Conservation (phyloP, 2,329 filamentous ascomycete genomes). For the Colletotrichum tropicale region DNA sequence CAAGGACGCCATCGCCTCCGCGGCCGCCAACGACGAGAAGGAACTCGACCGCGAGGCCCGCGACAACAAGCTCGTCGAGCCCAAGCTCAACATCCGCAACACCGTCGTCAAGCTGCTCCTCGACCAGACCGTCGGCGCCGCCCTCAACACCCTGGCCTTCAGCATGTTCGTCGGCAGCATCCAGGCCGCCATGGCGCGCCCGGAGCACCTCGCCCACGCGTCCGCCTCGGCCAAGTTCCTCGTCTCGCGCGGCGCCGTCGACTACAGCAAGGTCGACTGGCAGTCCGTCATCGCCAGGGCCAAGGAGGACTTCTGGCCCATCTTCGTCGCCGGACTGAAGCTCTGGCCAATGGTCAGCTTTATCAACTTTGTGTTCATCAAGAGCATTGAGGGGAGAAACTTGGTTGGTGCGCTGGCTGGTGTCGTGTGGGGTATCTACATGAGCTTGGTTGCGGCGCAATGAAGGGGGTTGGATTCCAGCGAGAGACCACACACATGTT, state of each 20-base stretch:
- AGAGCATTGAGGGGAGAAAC: conserved; percentile 73
- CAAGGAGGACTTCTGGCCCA: conserved; percentile 62
- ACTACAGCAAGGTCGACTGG: conserved; percentile 52
- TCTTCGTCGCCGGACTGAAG: conserved; percentile 70
- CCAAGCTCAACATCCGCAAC: conserved; percentile 65
- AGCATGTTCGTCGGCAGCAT: conserved; percentile 63
- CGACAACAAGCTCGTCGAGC: conserved; percentile 46
- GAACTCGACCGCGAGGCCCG: conserved; percentile 37
- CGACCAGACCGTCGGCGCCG: conserved; percentile 71
- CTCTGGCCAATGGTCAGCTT: conserved; percentile 75
- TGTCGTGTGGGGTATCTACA: conserved; percentile 75
- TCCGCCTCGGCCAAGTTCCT: conserved; percentile 31
- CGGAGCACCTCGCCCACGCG: conserved; percentile 37
- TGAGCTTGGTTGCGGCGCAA: conserved; percentile 64
- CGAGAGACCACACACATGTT: neutral
- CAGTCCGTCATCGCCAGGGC: conserved; percentile 45
- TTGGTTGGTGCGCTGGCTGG: conserved; percentile 75
- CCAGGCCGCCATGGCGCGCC: conserved; percentile 49
- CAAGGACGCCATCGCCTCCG: conserved; percentile 40
- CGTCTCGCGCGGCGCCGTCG: conserved; percentile 39
- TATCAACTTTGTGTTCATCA: conserved; percentile 70
- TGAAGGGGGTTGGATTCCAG: conserved; percentile 1
- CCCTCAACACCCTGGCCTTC: conserved; percentile 69
- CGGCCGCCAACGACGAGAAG: conserved; percentile 45
- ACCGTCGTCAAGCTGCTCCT: conserved; percentile 70